Evolutionary conservation across 495 filamentous ascomycete species (phyloP).

Genomic region (Aspergillus kassunensis): DNA sequence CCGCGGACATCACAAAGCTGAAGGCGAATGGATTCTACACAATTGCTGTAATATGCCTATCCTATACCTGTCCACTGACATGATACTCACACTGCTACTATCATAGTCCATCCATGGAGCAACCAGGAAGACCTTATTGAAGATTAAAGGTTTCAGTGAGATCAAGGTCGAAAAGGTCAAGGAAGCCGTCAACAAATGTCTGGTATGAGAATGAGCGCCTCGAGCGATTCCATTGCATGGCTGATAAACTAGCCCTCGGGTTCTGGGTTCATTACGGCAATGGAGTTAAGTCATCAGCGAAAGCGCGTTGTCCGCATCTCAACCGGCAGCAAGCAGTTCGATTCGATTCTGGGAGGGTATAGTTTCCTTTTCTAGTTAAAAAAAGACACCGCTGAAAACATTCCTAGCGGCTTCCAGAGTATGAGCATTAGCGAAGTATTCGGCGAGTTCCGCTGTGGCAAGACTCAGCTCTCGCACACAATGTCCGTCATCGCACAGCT

Average conservation of each 20-base stretch:
- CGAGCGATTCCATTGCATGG: background rate
- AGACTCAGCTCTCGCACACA: conserved; percentile 66
- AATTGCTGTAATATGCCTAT: conserved; percentile 51
- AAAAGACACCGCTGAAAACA: background rate
- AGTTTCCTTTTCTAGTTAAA: conserved; percentile 4
- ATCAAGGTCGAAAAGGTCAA: conserved; percentile 80
- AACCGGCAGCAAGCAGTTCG: conserved; percentile 73
- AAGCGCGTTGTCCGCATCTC: conserved; percentile 67
- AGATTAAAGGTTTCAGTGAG: conserved; percentile 79
- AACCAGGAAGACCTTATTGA: conserved; percentile 61
- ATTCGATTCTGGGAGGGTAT: conserved; percentile 66
- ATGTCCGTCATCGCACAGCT: conserved; percentile 65
- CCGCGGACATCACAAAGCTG: conserved; percentile 70
- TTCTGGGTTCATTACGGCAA: conserved; percentile 71
- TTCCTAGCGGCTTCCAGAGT: conserved; percentile 66
- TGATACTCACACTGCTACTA: conserved; percentile 1
- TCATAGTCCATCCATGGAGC: conserved; percentile 62
- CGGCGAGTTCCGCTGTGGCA: conserved; percentile 74
- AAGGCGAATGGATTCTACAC: conserved; percentile 69
- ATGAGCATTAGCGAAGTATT: conserved; percentile 76
- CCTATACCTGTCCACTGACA: background rate
- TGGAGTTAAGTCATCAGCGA: conserved; percentile 64
- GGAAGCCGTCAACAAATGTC: conserved; percentile 68
- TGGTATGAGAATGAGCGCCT: conserved; percentile 39
- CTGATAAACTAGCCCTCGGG: conserved; percentile 50